Evolutionary conservation across 768 basidiomycete species (phyloP).

Genomic region (Bullera alba): DNA sequence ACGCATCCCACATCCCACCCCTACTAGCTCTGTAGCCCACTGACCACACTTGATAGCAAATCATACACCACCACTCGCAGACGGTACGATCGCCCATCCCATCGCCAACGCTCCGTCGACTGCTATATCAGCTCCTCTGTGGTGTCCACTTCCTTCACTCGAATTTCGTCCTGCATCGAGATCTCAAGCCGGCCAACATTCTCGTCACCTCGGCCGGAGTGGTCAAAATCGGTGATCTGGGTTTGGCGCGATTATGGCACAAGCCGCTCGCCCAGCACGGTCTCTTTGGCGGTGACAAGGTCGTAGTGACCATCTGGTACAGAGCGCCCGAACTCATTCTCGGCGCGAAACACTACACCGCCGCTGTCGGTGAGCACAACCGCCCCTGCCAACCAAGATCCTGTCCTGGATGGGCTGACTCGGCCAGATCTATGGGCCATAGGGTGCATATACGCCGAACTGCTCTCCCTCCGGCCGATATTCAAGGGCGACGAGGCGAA

Average conservation of each 20-base stretch:
- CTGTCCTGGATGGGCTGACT: not conserved
- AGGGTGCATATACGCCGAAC: conserved; percentile 93
- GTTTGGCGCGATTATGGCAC: conserved; percentile 82
- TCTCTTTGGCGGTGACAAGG: conserved; percentile 89
- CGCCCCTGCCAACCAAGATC: no score
- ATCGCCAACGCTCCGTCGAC: conserved; percentile 74
- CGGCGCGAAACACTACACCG: conserved; percentile 96
- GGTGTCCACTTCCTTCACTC: conserved; percentile 92
- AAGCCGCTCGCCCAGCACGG: conserved; percentile 71
- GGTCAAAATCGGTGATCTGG: conserved; percentile 97
- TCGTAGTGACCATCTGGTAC: conserved; percentile 99
- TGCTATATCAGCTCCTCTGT: conserved; percentile 88
- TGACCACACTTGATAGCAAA: conserved; percentile 60
- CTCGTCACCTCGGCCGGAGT: conserved; percentile 80
- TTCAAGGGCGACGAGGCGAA: conserved; percentile 99
- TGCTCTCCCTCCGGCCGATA: conserved; percentile 86
- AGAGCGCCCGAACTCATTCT: conserved; percentile 91
- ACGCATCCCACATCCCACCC: conserved; percentile 36
- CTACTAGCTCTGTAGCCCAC: no score
- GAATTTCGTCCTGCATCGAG: conserved; percentile 89
- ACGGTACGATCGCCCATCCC: conserved; percentile 71
- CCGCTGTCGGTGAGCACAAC: conserved; percentile 57
- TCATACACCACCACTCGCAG: conserved; percentile 96
- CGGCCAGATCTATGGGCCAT: conserved; percentile 82
- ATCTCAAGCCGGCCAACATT: conserved; percentile 97